Conservation (phyloP, 257 asterid genomes). For the Agastache rugosa region DNA sequence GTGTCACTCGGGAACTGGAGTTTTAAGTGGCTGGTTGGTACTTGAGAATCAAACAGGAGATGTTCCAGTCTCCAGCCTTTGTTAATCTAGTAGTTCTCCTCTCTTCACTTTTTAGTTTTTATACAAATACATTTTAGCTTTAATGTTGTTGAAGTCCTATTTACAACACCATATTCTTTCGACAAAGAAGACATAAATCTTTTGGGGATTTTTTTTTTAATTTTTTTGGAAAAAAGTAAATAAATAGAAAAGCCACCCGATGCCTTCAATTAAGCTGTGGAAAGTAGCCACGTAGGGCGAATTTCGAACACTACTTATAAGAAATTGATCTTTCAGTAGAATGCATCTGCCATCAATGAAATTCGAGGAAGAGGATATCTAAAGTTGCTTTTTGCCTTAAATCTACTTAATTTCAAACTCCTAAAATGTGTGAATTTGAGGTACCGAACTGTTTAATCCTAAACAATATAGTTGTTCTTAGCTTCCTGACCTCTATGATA, state of each 20-base stretch:
- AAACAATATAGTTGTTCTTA: too few relatives aligned
- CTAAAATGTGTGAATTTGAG: neutral
- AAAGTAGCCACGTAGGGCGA: neutral
- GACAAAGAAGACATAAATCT: neutral
- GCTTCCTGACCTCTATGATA: too few relatives aligned
- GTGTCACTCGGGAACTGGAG: neutral
- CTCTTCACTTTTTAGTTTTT: neutral
- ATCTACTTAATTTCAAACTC: neutral
- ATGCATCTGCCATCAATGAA: neutral
- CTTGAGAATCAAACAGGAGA: neutral
- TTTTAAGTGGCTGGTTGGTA: neutral
- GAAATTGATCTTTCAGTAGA: neutral
- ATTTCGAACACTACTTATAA: neutral
- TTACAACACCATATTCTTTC: neutral
- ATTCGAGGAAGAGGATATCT: neutral
- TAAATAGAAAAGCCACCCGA: neutral
- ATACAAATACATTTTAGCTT: neutral
- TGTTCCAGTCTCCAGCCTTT: neutral
- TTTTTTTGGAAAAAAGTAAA: too few relatives aligned
- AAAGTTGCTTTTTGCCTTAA: neutral
- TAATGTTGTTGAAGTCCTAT: neutral
- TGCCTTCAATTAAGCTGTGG: neutral
- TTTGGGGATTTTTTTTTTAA: neutral
- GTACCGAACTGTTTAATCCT: neutral
- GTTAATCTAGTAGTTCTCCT: neutral